Percentiles rank a stretch among this genome's conserved stretches.
Conservation (phyloP, 306 rosid species). For the Sicyos baderoa region DNA sequence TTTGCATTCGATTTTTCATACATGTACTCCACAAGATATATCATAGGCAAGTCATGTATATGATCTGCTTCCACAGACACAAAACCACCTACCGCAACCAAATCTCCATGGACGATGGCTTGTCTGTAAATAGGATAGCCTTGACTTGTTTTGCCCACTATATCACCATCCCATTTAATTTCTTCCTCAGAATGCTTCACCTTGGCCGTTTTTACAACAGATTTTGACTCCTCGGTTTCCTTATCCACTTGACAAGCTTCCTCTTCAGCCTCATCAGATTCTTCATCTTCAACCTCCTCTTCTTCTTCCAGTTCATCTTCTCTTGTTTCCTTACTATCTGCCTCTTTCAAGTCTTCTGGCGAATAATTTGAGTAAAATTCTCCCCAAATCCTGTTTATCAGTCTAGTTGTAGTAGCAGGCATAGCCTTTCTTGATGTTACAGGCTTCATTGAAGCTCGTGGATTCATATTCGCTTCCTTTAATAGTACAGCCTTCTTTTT, state of each 20-base stretch:
- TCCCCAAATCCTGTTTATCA: constrained; percentile 86
- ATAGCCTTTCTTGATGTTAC: constrained; percentile 69
- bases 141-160: constrained; percentile 46
- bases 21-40: constrained; percentile 74
- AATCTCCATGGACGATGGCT: constrained; percentile 54
- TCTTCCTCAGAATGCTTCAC: constrained; percentile 22
- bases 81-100: constrained; percentile 52
- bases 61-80: constrained; percentile 60
- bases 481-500: constrained; percentile 48
- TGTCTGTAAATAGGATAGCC: constrained; percentile 45
- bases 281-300: constrained; percentile 64
- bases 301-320: constrained; percentile 71
- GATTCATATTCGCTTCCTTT: constrained; percentile 63
- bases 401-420: constrained; percentile 83
- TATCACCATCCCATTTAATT: constrained; percentile 54
- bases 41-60: constrained; percentile 39
- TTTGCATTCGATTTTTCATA: constrained; percentile 53
- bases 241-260: constrained; percentile 20
- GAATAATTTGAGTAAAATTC: constrained; percentile 74
- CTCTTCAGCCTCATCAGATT: constrained; percentile 38
- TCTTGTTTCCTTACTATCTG: constrained; percentile 32
- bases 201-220: constrained; percentile 31
- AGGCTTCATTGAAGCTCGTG: constrained; percentile 68
- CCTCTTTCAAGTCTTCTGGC: constrained; percentile 54
- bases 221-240: constrained; percentile 32